Percentiles rank a stretch among this genome's conserved stretches.
Conservation (phyloP, 1,284 basidiomycete genomes). For the Volvariella volvacea region DNA sequence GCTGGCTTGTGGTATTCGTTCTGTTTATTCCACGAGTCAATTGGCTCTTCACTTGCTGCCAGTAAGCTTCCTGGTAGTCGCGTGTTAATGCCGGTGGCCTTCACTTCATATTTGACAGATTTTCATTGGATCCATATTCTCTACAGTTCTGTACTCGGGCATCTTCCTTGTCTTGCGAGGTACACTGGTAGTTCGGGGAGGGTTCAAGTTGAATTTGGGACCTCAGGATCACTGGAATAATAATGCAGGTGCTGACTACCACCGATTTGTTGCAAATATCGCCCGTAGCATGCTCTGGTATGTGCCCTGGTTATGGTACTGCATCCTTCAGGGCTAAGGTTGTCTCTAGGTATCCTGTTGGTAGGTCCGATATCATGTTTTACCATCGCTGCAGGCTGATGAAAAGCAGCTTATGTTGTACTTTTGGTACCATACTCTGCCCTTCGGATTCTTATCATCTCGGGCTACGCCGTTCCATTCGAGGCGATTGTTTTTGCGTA, state of each 20-base stretch:
- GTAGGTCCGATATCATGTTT: slow-evolving; percentile 25
- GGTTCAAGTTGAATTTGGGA: slow-evolving; percentile 41
- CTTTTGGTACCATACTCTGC: slow-evolving; percentile 57
- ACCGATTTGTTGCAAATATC: slow-evolving; percentile 51
- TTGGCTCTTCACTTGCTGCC: slow-evolving; percentile 55
- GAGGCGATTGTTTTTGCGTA: slow-evolving; percentile 41
- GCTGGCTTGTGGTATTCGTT: slow-evolving; percentile 45
- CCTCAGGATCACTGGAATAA: slow-evolving; percentile 38
- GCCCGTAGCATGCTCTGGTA: slow-evolving; percentile 65
- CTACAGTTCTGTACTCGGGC: slow-evolving; percentile 48
- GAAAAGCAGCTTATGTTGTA: slow-evolving; percentile 43
- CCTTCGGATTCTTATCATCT: slow-evolving; percentile 40
- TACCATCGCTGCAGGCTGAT: neutral
- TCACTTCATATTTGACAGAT: slow-evolving; percentile 32
- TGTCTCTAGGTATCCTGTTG: slow-evolving; percentile 48
- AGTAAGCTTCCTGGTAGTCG: slow-evolving; percentile 26
- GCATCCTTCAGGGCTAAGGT: slow-evolving; percentile 3
- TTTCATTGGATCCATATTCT: slow-evolving; percentile 46
- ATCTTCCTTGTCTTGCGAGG: slow-evolving; percentile 53
- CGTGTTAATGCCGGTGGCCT: slow-evolving; percentile 8
- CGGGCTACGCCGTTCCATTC: slow-evolving; percentile 40
- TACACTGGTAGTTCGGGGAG: slow-evolving; percentile 35
- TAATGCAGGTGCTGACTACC: slow-evolving; percentile 37
- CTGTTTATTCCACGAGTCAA: slow-evolving; percentile 31
- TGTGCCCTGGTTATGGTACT: slow-evolving; percentile 12